phyloP scores from a whole-genome alignment of 495 filamentous ascomycete genomes.

The Hypoxylon intermedium region DNA sequence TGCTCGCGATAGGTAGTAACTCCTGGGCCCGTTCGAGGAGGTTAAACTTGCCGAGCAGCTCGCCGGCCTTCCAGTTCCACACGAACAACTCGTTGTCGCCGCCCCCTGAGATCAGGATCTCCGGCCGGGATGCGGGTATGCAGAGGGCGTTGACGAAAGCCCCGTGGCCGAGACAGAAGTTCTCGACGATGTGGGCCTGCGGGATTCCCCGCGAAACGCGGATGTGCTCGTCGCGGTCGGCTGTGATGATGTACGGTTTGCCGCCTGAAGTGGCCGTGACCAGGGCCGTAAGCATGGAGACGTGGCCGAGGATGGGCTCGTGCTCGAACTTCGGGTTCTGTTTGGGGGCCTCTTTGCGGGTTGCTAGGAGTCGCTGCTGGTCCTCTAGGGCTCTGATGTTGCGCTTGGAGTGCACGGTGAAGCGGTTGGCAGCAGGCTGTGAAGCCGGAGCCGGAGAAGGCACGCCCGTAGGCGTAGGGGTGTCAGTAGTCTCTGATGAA shows the following conservation, averaged over 20 bases:
- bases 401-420: constrained; percentile 83
- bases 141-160: constrained; percentile 81
- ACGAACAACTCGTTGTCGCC: constrained; percentile 78
- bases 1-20: constrained; percentile 41
- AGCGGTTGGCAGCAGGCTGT: constrained; percentile 66
- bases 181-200: constrained; percentile 87
- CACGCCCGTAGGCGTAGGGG: constrained; percentile 1
- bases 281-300: constrained; percentile 88
- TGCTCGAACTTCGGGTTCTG: constrained; percentile 67
- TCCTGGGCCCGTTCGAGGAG: constrained; percentile 52
- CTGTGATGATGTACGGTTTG: constrained; percentile 79
- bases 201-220: constrained; percentile 84
- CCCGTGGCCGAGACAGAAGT: constrained; percentile 84
- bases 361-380: constrained; percentile 63
- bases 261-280: constrained; percentile 52
- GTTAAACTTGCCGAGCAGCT: constrained; percentile 60
- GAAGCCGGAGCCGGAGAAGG: constrained; percentile 4
- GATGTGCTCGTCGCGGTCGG: constrained; percentile 96
- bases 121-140: constrained; percentile 59
- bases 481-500: constrained; percentile 11
- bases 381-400: constrained; percentile 78
- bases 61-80: constrained; percentile 78
- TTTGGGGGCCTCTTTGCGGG: constrained; percentile 49
- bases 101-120: constrained; percentile 80
- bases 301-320: constrained; percentile 83